Base-by-base conservation (phyloP, 1,284 basidiomycete genomes). In the Erythrobasidium hasegawianum region DNA sequence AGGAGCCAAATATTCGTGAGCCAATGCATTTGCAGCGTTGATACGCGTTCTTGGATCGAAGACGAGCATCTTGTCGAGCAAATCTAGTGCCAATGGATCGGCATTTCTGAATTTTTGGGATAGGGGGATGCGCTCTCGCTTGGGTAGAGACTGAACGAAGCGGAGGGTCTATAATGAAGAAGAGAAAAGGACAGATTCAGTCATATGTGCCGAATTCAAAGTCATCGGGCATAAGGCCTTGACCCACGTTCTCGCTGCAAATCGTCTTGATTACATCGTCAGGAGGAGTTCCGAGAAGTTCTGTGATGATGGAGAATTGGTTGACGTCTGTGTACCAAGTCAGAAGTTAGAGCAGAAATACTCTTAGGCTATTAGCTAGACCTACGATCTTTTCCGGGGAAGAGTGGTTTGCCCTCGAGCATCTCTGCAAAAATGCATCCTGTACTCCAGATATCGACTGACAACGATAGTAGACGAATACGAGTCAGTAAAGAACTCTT, bases 391-490 rank as follows among this genome's bases (percentile, higher is more conserved):
- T 98, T 98, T 68, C 95, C 95, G 38, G 96, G 96, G 85, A 99
- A 99, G 70, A 98, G 81, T 0, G 96, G 95, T 78, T 97, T 97
- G 56, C 95, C 96, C 79, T 97, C 94, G 67, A 99, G 81, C 96
- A 99, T 99, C 81, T 98, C 95, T 3, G 96, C 96, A 76, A 99
- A 97, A 79, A 99, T 98, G 81, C 96, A 99, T 11, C 94, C 95
- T 14, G 94, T 93, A 76, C 90, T 95, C 95, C 95, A 98, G 75
- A 98, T 95, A 77, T 97, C 95, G 69, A 97, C 94, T 71, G 9
- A 55, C n/a, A n/a, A n/a, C n/a, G n/a, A n/a, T n/a, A n/a, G n/a
- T n/a, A n/a, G n/a, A n/a, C n/a, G n/a, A n/a, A n/a, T n/a, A n/a
- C n/a, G n/a, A n/a, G n/a, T n/a, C n/a, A n/a, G n/a, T n/a, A n/a